A percentile compares a stretch with the other conserved stretches of the same genome.
Conservation (phyloP, 2,329 filamentous ascomycete species). For the Fusarium mangiferae region DNA sequence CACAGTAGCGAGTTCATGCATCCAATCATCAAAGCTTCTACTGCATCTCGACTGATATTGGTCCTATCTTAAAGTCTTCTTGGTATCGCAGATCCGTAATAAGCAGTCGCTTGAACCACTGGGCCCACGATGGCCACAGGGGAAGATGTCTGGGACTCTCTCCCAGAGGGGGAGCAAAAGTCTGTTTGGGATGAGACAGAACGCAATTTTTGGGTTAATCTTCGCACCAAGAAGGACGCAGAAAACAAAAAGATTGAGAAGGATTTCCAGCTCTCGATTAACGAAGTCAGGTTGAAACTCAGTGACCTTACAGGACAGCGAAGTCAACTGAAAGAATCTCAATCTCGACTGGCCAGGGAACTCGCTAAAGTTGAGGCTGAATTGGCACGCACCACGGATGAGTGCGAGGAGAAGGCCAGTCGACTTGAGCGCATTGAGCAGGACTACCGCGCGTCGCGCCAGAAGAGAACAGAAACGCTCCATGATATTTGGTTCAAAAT, state of each 20-base stretch:
- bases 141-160: slow-evolving; percentile 45
- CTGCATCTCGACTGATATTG: not conserved
- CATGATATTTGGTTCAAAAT: slow-evolving; percentile 46
- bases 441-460: slow-evolving; percentile 46
- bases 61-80: not conserved
- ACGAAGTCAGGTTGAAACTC: slow-evolving; percentile 45
- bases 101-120: not conserved
- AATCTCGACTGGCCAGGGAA: slow-evolving; percentile 45
- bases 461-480: slow-evolving; percentile 43
- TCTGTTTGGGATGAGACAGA: slow-evolving; percentile 52
- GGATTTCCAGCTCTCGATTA: slow-evolving; percentile 40
- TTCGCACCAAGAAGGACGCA: slow-evolving; percentile 40
- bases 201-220: slow-evolving; percentile 49
- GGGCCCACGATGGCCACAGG: slow-evolving; percentile 34
- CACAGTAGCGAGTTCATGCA: slow-evolving; percentile 2
- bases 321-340: slow-evolving; percentile 43
- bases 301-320: slow-evolving; percentile 45
- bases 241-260: slow-evolving; percentile 41
- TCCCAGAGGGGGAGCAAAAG: slow-evolving; percentile 47
- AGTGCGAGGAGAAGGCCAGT: slow-evolving; percentile 48
- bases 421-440: slow-evolving; percentile 49
- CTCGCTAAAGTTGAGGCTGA: slow-evolving; percentile 52
- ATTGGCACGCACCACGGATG: slow-evolving; percentile 46
- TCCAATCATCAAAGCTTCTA: slow-evolving; percentile 6
- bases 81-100: not conserved